These are phyloP conservation scores for Trifolium subterraneum DNA, from an alignment of 306 rosid species.

Conservation along the genomic window DNA sequence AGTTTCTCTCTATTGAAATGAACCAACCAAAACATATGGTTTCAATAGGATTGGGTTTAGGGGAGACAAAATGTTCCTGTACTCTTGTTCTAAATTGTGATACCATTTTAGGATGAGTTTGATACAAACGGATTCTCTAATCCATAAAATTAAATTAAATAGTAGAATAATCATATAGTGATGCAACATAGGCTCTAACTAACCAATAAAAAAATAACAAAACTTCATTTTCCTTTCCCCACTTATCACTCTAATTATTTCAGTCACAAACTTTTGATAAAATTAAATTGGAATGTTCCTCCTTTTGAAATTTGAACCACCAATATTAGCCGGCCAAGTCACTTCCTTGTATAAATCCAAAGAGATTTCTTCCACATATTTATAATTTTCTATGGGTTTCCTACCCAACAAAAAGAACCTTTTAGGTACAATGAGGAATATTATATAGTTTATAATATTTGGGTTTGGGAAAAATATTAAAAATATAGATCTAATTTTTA, in stretches of 20 bases:
- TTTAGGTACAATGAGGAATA: background rate
- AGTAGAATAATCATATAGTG: background rate
- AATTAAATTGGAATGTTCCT: conserved; percentile 29
- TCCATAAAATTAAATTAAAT: background rate
- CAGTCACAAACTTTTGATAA: conserved; percentile 10
- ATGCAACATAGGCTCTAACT: conserved; percentile 21
- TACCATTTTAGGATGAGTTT: background rate
- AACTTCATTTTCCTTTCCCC: conserved; percentile 45
- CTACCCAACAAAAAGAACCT: conserved; percentile 10
- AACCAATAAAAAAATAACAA: conserved; percentile 44
- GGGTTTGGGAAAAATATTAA: background rate
- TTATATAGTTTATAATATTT: too few relatives aligned
- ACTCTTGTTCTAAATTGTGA: background rate
- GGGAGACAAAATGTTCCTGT: background rate
- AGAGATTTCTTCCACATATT: background rate
- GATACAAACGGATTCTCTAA: background rate
- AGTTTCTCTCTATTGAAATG: background rate
- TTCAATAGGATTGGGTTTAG: background rate
- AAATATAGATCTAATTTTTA: background rate
- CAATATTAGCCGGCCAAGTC: conserved; percentile 40
- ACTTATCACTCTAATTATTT: conserved; percentile 31
- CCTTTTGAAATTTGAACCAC: conserved; percentile 42
- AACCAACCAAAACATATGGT: background rate
- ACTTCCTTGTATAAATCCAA: conserved; percentile 26
- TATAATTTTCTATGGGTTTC: background rate